Evolutionary conservation across 106 monocot species (phyloP), one percentile per base, ranked within the genome.

Genomic region (Narthecium ossifragum): DNA sequence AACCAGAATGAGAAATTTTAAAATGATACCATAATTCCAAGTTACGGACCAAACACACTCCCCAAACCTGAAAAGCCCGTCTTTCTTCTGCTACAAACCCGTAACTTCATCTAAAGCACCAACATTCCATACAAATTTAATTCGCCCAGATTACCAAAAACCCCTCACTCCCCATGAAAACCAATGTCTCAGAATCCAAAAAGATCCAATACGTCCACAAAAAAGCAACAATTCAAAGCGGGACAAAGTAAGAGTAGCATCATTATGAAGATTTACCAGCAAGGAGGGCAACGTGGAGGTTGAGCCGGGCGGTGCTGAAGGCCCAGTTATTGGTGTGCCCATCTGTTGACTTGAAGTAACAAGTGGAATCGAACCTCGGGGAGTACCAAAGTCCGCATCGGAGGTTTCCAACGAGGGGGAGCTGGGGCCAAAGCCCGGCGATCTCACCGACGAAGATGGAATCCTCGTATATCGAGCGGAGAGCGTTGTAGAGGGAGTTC

Each of bases 331-430:
- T 81, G 59, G 72, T 61, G 71, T 96, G 96, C 11, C 96, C 90
- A 53, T 96, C 96, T 31, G 96, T 96, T 57, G 96, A 96, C 63
- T 96, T 96, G 63, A 96, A 96, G 71, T 90, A 96, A 74, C 90
- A 96, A 47, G 80, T 81, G 46, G 75, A 61, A 7, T 84, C 58
- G 70, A 96, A 80, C 8, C 69, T 58, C 8, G 80, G 68, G 25
- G 78, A 64, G 71, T 96, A 96, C 96, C 96, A 96, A 55, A 86
- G 81, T 28, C 96, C 96, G 56, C 96, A 96, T 0, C 96, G 77
- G 65, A 96, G 90, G 62, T 96, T 96, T 52, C 90, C 96, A 36
- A 96, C 53, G 58, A 90, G 78, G 7, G 96, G 96, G 14, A 96
- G 83, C 8, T 72, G 63, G 10, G 94, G 86, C 83, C 86, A 96